These are phyloP conservation scores for Yarrowia sp. DNA, from an alignment of 805 yeast genomes.

Conservation along the genomic window DNA sequence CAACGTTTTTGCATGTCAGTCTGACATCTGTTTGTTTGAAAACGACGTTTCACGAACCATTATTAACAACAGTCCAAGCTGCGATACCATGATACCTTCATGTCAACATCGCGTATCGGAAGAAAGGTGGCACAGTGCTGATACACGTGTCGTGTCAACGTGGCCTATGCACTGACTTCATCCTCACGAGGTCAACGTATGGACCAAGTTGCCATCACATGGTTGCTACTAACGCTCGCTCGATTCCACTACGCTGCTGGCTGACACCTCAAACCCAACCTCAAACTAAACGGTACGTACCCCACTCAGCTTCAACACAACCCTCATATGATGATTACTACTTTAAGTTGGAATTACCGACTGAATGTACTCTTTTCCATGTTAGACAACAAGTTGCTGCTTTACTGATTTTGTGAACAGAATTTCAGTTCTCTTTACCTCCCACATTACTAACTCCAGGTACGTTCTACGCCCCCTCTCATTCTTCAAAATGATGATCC, in stretches of 20 bases:
- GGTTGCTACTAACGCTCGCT: neutral
- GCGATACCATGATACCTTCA: neutral
- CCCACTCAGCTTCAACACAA: neutral
- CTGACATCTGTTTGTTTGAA: conserved; percentile 3
- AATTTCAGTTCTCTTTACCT: neutral
- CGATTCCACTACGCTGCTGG: too few species aligned
- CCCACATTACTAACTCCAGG: conserved; percentile 24
- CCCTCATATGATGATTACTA: conserved; percentile 47
- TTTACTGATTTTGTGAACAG: conserved; percentile 39
- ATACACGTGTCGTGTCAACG: neutral
- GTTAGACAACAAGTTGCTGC: conserved; percentile 66
- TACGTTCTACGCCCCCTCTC: conserved; percentile 28
- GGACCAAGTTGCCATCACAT: neutral
- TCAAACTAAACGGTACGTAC: conserved; percentile 25
- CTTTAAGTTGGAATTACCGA: conserved; percentile 99
- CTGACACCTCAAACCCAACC: neutral
- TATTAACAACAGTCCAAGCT: conserved; percentile 4
- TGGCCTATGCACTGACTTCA: neutral
- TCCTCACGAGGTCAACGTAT: neutral
- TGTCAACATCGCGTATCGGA: neutral
- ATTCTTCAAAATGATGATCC: conserved; percentile 60
- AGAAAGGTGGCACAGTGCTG: neutral
- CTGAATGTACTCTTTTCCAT: conserved; percentile 64
- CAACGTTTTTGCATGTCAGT: conserved; percentile 29
- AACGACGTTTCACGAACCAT: neutral